Base-by-base conservation (phyloP, 2,329 filamentous ascomycete species). In the Botrytis galanthina region DNA sequence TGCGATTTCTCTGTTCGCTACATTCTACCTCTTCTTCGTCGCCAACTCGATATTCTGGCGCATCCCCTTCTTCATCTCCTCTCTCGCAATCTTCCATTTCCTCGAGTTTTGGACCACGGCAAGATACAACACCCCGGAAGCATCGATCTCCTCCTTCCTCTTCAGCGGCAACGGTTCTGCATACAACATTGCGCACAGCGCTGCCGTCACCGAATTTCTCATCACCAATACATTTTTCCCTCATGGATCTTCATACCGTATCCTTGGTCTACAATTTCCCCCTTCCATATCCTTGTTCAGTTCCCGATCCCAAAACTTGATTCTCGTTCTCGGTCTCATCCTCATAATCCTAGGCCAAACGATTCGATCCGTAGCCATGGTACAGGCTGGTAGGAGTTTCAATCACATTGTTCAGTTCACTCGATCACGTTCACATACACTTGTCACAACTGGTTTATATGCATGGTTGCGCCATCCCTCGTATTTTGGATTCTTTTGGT, bases 401-500 rank as follows among this genome's bases (percentile, higher is more conserved):
- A 97, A 97, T 80, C 96, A 95, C 78, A 89, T 90, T 48, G 90
- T 98, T 14, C 93, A 96, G 82, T 89, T 88, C 76, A 89, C 86
- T 75, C 92, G 90, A 79, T 87, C 90, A 6, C 82, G 83, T 12
- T 89, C 89, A 1, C 96, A 99, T 82, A 86, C 86, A 64, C 87
- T 99, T n/a, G 93, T 99, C 4, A 97, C 92, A 0, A 85, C 85
- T 42, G 96, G 96, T 0, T 84, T 98, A 48, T 99, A 98, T 82
- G 84, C 85, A 12, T 82, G 87, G 62, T 84, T 97, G 70, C 86
- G 96, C 37, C 96, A 99, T 82, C 96, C 96, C 20, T 92, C 92
- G 74, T 99, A 99, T 83, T 98, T 98, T 84, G 96, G 95, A 5
- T 99, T 98, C 85, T 99, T 97, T 83, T 98, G 94, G 90, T 99